A percentile compares a stretch with the other conserved stretches of the same genome.
These are phyloP conservation scores for Apiospora saccharicola DNA, from an alignment of 2,329 filamentous ascomycete species.

Conservation along the genomic window DNA sequence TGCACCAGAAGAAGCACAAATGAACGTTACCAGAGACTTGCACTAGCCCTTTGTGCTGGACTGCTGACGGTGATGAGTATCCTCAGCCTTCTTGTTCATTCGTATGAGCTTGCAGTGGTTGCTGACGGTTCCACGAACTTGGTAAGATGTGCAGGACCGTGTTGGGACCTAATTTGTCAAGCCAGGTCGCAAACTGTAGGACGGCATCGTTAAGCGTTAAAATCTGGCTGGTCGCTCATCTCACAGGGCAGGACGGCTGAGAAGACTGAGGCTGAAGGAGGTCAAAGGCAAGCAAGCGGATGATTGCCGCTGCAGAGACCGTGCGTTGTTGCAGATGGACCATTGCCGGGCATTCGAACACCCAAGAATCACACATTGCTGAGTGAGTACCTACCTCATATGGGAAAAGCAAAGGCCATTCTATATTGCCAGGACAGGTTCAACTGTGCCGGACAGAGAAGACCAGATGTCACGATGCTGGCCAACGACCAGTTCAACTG, in stretches of 20 bases:
- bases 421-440: neutral
- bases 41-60: neutral
- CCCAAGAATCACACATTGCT: neutral
- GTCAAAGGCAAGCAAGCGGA: neutral
- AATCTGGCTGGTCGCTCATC: slow-evolving; percentile 13
- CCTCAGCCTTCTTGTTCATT: neutral
- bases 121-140: slow-evolving; percentile 14
- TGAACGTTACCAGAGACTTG: neutral
- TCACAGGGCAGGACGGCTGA: slow-evolving; percentile 15
- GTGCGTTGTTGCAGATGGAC: neutral
- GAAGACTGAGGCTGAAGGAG: neutral
- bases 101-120: slow-evolving; percentile 14
- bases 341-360: neutral
- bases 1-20: neutral
- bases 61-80: slow-evolving; percentile 11
- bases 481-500: neutral
- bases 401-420: neutral
- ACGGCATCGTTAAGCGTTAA: slow-evolving; percentile 14
- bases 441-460: neutral
- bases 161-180: neutral
- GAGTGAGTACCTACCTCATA: neutral
- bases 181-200: neutral
- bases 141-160: slow-evolving; percentile 6
- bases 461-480: neutral
- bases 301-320: slow-evolving; percentile 12